Base-by-base conservation (phyloP, 179 eudicot genomes). In the Silene noctiflora region DNA sequence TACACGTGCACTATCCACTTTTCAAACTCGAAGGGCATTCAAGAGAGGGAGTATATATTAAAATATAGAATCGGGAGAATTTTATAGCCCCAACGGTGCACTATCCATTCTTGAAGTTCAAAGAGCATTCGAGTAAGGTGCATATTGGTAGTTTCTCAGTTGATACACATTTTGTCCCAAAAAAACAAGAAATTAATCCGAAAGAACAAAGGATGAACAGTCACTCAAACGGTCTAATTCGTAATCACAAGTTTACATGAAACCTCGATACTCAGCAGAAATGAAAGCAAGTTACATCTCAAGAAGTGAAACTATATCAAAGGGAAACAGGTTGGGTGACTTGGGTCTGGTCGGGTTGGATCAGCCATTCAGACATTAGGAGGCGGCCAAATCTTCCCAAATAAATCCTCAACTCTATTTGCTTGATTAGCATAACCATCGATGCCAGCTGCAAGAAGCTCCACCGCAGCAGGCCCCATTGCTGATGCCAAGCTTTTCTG, bases 341-440 rank as follows among this genome's bases (percentile, higher is more conserved):
- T n/a, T n/a, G n/a, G 66, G 66, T 21, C 29, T 14, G 14, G 29
- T 11, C 13, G 33, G 25, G 33, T 51, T 11, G 58, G 58, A 11
- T 51, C n/a, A 14, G 58, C 5, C 19, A 14, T 33, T 84, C 77
- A 93, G 68, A 95, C 97, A 71, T 95, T 95, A 14, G 99, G 99
- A 20, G 99, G 99, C 24, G 99, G 99, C 99, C 99, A 95, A n/a
- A 95, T 93, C 82, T 95, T 95, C 24, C 91, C 97, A 33, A 95
- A 93, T 10, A 89, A 80, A 69, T 91, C 97, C 79, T 95, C 99
- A 0, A 95, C 96, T 73, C 88, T 84, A 81, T 80, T 88, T 16
- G 95, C 81, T 89, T 95, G 97, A 77, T 78, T 84, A 42, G 78
- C 79, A 75, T 95, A 88, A 6, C 97, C 93, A 16, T 92, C 95